These are phyloP conservation scores for Hyaloraphidium curvatum DNA, from an alignment of 192 early-diverging fungal species.

Conservation along the genomic window DNA sequence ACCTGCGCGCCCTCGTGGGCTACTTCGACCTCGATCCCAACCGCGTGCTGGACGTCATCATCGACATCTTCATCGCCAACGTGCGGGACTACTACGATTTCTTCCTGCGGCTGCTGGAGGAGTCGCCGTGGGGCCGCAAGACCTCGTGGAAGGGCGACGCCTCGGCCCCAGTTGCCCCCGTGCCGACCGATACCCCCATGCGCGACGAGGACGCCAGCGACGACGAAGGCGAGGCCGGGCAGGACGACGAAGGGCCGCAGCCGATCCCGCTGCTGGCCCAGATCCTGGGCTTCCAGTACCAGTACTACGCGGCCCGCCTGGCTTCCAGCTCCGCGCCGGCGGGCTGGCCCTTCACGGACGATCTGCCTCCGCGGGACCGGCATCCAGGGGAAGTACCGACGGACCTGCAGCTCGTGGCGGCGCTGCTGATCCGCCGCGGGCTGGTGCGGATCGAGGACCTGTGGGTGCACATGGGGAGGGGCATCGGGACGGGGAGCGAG, in stretches of 20 bases:
- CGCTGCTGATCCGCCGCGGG: constrained; percentile 29
- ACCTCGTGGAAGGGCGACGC: neutral
- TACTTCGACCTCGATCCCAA: constrained; percentile 70
- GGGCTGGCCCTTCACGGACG: too few relatives aligned
- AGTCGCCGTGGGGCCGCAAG: constrained; percentile 13
- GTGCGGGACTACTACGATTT: constrained; percentile 43
- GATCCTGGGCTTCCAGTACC: constrained; percentile 59
- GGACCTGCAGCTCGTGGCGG: constrained; percentile 30
- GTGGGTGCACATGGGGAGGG: constrained; percentile 32
- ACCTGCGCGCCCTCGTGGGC: constrained; percentile 33
- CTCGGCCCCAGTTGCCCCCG: neutral
- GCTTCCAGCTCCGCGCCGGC: too few relatives aligned
- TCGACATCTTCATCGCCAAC: constrained; percentile 56
- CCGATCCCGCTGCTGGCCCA: constrained; percentile 26
- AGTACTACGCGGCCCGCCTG: too few relatives aligned
- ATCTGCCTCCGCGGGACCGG: too few relatives aligned
- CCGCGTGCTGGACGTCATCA: constrained; percentile 54
- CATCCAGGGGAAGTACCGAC: too few relatives aligned
- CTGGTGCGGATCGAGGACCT: constrained; percentile 34
- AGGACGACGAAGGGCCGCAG: constrained; percentile 1
- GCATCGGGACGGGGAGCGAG: neutral
- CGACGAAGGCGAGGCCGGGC: neutral
- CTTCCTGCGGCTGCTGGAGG: constrained; percentile 43
- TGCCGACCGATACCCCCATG: neutral
- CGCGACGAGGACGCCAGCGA: neutral